Base-by-base conservation (phyloP, 257 asterid species). In the Ocimum tenuiflorum region DNA sequence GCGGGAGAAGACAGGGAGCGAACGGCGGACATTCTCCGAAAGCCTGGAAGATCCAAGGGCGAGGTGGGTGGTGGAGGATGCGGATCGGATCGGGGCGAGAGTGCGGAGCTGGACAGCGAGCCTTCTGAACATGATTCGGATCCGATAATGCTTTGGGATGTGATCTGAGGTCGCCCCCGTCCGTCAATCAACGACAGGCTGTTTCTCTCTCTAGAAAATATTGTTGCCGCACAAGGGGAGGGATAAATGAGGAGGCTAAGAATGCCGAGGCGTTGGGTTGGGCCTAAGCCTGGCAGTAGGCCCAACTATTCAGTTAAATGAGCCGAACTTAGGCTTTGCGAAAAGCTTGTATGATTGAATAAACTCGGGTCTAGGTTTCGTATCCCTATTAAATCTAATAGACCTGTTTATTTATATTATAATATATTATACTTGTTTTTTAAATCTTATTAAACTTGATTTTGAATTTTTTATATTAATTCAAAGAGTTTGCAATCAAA, bases 81-180 rank as follows among this genome's bases (percentile, higher is more conserved):
- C 72, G 79, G 96, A 80, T 82, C 85, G 90, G 73, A 69, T 33
- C 51, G 79, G 76, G 36, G 78, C 68, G 43, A 81, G 60, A 69
- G 81, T 46, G 45, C 81, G 88, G 58, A 83, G 82, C 58, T 77
- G 91, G 63, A 79, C 54, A 24, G 80, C 78, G 63, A 86, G 83
- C 67, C 99, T 80, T 75, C 96, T 84, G 79, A 85, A 90, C 99
- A 89, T 92, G 81, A 47, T 87, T 81, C 22, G 27, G 69, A 73
- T 58, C 71, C 72, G 59, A 70, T 69, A 62, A 64, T 70, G 75
- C 64, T 73, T 39, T 24, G 15, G 57, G 24, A 20, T 75, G 7
- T 73, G 87, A 66, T 88, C 89, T 77, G 84, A 78, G 96, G 85
- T 83, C 73, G 69, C 80, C 85, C 70, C 10, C 68, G 0, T 86